A percentile compares a stretch with the other conserved stretches of the same genome.
phyloP scores from a whole-genome alignment of 345 rosid genomes.

The Adansonia digitata region DNA sequence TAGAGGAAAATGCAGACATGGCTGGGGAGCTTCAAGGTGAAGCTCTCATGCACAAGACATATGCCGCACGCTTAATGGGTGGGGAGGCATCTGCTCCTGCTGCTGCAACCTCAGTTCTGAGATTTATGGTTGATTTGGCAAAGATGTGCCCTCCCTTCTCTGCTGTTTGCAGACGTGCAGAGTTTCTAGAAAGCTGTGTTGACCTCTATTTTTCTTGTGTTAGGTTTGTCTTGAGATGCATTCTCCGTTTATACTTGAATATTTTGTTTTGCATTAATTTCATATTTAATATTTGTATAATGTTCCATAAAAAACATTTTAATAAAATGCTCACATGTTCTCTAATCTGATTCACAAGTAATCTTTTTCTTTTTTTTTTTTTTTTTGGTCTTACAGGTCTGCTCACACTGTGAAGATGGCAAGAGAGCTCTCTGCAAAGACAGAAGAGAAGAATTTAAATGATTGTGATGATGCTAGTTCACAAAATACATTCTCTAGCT shows the following conservation, averaged over 20 bases:
- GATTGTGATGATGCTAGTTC: conserved; percentile 78
- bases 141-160: conserved; percentile 96
- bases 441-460: conserved; percentile 75
- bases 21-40: conserved; percentile 99
- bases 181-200: conserved; percentile 84
- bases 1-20: conserved; percentile 85
- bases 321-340: conserved; percentile 7
- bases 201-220: conserved; percentile 95
- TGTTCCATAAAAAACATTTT: background rate
- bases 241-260: conserved; percentile 15
- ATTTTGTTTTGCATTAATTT: conserved; percentile 15
- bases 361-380: background rate
- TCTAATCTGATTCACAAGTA: conserved; percentile 7
- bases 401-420: conserved; percentile 85
- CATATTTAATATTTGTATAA: background rate
- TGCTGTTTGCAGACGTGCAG: conserved; percentile 85
- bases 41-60: conserved; percentile 99
- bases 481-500: conserved; percentile 73
- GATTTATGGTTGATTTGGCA: conserved; percentile 99
- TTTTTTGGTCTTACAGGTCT: conserved; percentile 64
- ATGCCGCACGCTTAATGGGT: conserved; percentile 97
- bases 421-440: conserved; percentile 61
- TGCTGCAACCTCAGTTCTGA: conserved; percentile 90
- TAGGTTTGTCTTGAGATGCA: conserved; percentile 55
- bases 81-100: conserved; percentile 99